Percentiles rank a stretch among this genome's conserved stretches.
phyloP scores from a whole-genome alignment of 495 filamentous ascomycete species.

The Poronia punctata region DNA sequence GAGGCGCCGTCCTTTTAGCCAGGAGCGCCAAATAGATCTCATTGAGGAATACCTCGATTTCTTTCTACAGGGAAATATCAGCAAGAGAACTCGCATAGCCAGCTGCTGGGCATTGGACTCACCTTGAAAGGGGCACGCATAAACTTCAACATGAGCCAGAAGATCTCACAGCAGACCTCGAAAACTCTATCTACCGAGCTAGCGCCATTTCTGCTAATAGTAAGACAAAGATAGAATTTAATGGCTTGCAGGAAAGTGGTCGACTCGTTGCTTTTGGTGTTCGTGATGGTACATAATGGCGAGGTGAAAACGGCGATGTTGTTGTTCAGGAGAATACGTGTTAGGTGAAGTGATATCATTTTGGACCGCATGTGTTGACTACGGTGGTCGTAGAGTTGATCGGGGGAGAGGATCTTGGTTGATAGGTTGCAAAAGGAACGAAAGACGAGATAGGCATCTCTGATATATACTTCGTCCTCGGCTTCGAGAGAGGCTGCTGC shows the following conservation, averaged over 20 bases:
- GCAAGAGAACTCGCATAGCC: background rate
- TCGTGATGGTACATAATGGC: constrained; percentile 80
- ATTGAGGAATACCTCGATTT: constrained; percentile 95
- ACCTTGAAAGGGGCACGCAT: constrained; percentile 93
- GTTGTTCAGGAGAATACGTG: constrained; percentile 90
- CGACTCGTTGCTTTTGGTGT: constrained; percentile 73
- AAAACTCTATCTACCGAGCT: constrained; percentile 88
- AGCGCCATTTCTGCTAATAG: constrained; percentile 87
- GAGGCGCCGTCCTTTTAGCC: constrained; percentile 76
- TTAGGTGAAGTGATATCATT: constrained; percentile 85
- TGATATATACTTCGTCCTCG: constrained; percentile 92
- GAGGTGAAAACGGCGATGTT: constrained; percentile 81
- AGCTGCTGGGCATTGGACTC: constrained; percentile 7
- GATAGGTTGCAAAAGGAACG: constrained; percentile 95
- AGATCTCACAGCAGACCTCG: constrained; percentile 94
- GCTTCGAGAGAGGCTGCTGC: constrained; percentile 66
- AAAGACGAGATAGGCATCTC: constrained; percentile 95
- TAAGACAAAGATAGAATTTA: constrained; percentile 91
- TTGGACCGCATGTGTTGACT: constrained; percentile 97
- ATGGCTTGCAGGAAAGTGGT: constrained; percentile 92
- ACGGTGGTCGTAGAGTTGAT: constrained; percentile 87
- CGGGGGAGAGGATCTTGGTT: constrained; percentile 78
- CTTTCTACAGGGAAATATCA: constrained; percentile 56
- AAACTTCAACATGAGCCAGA: constrained; percentile 92
- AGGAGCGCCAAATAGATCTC: constrained; percentile 95